Evolutionary conservation across 2,329 filamentous ascomycete genomes (phyloP), one percentile per base, ranked within the genome.

Genomic region (Alternaria gansuensis): DNA sequence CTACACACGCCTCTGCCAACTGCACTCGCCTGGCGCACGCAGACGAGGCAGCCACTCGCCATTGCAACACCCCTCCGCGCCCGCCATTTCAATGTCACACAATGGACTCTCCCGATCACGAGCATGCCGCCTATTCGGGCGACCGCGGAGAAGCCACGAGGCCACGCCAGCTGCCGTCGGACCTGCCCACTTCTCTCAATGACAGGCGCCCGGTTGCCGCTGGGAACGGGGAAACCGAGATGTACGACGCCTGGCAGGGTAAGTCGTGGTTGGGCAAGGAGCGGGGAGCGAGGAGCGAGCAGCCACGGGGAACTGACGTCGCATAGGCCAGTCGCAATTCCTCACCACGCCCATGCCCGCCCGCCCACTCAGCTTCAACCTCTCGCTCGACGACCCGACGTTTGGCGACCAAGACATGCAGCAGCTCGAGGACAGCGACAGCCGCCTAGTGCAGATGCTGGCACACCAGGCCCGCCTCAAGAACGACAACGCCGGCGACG

Each of bases 181-280:
- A 99, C 79, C 86, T 99, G 34, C 95, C 95, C 10, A 95, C 87
- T 67, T 97, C 93, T 11, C 86, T 99, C 54, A 90, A 99, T 77
- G 95, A 99, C 81, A 88, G 95, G 60, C 87, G 89, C 68, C 85
- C 90, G 33, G 85, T 88, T 4, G 83, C 78, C 45, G 87, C 89
- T 62, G 85, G 88, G 64, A 85, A 90, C 55, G 84, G 84, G 37
- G 95, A 98, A 82, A 97, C 93, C 39, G 95, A 98, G 82, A 92
- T 97, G 82, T 99, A 98, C 78, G 95, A 99, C 85, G 95, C 92
- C 68, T 99, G 95, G 95, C 93, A 98, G 88, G 94, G 94, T 90
- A 77, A 75, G 83, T 66, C 50, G 84, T 37, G 17, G 54, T 84
- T 39, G n/a, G 9, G 46, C 41, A 53, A 53, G 59, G 60, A 59